These are phyloP conservation scores for Coniochaeta prunicola DNA, from an alignment of 2,329 filamentous ascomycete species.

Conservation along the genomic window DNA sequence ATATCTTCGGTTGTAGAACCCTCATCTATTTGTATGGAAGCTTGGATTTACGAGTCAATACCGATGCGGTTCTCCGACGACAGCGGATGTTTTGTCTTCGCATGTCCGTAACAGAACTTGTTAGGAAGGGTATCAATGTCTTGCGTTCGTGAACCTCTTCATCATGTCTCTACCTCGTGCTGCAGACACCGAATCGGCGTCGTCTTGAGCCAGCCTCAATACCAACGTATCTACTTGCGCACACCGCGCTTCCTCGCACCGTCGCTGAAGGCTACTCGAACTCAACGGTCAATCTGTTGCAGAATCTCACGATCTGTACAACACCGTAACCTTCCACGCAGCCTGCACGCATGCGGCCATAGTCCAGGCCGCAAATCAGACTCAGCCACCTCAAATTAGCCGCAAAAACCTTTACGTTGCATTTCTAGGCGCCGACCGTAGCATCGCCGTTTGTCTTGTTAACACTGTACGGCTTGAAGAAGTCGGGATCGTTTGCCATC, in stretches of 20 bases:
- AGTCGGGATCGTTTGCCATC: constrained; percentile 73
- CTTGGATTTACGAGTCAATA: too few species aligned
- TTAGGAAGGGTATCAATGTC: not conserved
- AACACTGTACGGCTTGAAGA: constrained; percentile 68
- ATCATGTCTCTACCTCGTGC: not conserved
- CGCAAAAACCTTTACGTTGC: not conserved
- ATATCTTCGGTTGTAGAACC: too few species aligned
- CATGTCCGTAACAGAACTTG: too few species aligned
- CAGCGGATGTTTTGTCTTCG: too few species aligned
- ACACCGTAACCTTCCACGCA: not conserved
- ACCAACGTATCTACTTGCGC: too few species aligned
- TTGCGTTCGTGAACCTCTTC: not conserved
- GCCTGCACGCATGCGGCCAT: not conserved
- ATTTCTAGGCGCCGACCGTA: constrained; percentile 20
- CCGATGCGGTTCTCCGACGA: too few species aligned
- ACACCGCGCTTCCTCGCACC: not conserved
- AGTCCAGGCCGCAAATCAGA: too few species aligned
- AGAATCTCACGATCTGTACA: not conserved
- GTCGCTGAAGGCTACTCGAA: not conserved
- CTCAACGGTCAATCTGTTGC: not conserved
- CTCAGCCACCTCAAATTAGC: not conserved
- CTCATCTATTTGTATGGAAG: too few species aligned
- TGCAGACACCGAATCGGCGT: not conserved
- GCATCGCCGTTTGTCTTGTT: constrained; percentile 31
- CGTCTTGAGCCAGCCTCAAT: too few species aligned